Conservation (phyloP, 495 filamentous ascomycete species). For the Chaetomium cochliodes region DNA sequence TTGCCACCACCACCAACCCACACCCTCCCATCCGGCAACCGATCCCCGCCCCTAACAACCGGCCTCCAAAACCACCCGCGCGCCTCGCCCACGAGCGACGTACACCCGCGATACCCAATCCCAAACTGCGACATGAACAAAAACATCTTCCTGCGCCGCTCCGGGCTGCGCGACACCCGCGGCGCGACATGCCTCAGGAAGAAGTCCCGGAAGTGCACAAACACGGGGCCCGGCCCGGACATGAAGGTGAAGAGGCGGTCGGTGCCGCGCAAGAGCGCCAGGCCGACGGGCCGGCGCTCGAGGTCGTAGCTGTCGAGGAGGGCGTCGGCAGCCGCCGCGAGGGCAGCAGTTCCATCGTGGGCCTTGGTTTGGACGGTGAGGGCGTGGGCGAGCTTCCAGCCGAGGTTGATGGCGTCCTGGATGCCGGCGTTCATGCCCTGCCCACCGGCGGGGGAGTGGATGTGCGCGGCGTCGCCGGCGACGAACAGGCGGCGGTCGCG, state of each 20-base stretch:
- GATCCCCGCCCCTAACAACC: constrained; percentile 33
- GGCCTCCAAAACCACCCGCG: constrained; percentile 23
- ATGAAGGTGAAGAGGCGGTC: constrained; percentile 41
- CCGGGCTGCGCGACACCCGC: constrained; percentile 28
- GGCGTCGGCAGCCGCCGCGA: constrained; percentile 10
- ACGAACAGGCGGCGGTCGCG: constrained; percentile 47
- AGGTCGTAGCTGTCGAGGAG: constrained; percentile 42
- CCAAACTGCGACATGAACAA: constrained; percentile 42
- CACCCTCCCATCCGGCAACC: constrained; percentile 32
- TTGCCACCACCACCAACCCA: too few species aligned
- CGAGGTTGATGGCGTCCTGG: constrained; percentile 58
- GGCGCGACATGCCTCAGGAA: constrained; percentile 40
- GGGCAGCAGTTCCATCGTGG: background rate
- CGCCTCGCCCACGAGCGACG: constrained; percentile 33
- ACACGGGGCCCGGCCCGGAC: constrained; percentile 34
- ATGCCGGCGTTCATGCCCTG: constrained; percentile 64
- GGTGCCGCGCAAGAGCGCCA: constrained; percentile 38
- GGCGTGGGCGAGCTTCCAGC: constrained; percentile 53
- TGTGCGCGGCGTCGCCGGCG: constrained; percentile 60
- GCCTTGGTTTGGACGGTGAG: constrained; percentile 22
- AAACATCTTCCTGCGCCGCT: constrained; percentile 28
- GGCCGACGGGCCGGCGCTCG: constrained; percentile 42
- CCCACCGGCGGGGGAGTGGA: constrained; percentile 56
- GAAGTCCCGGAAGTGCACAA: constrained; percentile 35
- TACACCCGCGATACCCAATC: constrained; percentile 39